Evolutionary conservation across 306 rosid genomes (phyloP).

Genomic region (Malus asiatica): DNA sequence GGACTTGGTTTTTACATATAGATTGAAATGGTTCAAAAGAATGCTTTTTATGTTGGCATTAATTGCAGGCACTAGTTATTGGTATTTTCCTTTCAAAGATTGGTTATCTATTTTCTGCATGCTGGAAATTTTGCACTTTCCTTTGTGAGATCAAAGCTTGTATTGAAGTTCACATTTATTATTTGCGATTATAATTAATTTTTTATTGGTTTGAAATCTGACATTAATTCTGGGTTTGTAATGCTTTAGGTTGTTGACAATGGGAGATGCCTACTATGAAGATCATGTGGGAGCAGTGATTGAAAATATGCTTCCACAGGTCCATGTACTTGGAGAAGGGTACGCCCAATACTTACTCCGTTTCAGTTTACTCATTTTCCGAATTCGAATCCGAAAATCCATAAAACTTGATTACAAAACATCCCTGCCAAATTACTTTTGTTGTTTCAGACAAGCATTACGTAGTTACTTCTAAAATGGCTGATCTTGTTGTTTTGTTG

Average conservation of each 20-base stretch:
- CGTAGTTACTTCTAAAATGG: neutral
- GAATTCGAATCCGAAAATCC: neutral
- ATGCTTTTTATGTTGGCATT: neutral
- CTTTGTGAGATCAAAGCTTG: neutral
- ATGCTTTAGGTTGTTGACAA: conserved; percentile 61
- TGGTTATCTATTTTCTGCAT: neutral
- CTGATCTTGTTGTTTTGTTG: conserved; percentile 12
- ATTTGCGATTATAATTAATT: neutral
- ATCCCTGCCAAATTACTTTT: neutral
- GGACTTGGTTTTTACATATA: neutral
- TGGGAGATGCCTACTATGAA: conserved; percentile 62
- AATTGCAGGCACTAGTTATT: neutral
- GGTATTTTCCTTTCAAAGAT: neutral
- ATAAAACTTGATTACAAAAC: neutral
- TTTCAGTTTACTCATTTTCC: neutral
- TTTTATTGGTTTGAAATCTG: conserved; percentile 3
- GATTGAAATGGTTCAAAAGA: neutral
- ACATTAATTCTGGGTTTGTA: conserved; percentile 16
- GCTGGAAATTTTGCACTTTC: neutral
- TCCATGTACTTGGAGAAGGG: conserved; percentile 81
- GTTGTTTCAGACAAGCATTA: neutral
- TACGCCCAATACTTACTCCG: conserved; percentile 13
- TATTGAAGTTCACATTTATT: neutral
- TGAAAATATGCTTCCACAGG: conserved; percentile 40
- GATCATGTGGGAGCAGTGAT: conserved; percentile 42